phyloP scores from a whole-genome alignment of 2,329 filamentous ascomycete species.

The Tetracladium maxilliforme region DNA sequence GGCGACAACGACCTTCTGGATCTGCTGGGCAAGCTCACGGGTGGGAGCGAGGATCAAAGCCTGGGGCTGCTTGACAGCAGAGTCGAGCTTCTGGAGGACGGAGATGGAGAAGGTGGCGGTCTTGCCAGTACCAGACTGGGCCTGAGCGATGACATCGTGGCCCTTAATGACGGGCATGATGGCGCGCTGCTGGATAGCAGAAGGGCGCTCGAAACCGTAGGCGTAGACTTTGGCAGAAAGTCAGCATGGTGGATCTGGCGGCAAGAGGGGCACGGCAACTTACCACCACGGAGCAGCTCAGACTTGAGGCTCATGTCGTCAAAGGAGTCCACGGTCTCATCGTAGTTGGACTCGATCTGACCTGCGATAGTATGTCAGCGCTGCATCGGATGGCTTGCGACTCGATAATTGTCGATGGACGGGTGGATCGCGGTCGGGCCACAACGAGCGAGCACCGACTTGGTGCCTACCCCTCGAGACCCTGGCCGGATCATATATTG shows the following conservation, averaged over 20 bases:
- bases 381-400: not conserved
- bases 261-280: not conserved
- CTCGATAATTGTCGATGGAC: too few relatives aligned
- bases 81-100: conserved; percentile 96
- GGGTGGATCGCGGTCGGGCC: too few relatives aligned
- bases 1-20: conserved; percentile 97
- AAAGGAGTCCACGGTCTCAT: conserved; percentile 98
- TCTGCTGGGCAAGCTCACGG: conserved; percentile 96
- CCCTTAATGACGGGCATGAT: conserved; percentile 99
- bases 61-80: conserved; percentile 90
- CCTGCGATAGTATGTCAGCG: conserved; percentile 39
- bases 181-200: conserved; percentile 98
- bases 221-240: conserved; percentile 67
- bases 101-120: conserved; percentile 99
- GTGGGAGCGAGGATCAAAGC: conserved; percentile 95
- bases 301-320: conserved; percentile 95
- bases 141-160: conserved; percentile 98
- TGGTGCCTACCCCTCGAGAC: too few relatives aligned
- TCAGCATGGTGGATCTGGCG: conserved; percentile 2
- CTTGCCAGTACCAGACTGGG: conserved; percentile 99
- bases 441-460: too few relatives aligned
- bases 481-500: too few relatives aligned
- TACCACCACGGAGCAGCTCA: conserved; percentile 80
- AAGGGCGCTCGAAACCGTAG: conserved; percentile 99
- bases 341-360: conserved; percentile 99